A percentile compares a stretch with the other conserved stretches of the same genome.
Evolutionary conservation across 2,329 filamentous ascomycete species (phyloP).

Genomic region (Aotearoamyces nothofagi): DNA sequence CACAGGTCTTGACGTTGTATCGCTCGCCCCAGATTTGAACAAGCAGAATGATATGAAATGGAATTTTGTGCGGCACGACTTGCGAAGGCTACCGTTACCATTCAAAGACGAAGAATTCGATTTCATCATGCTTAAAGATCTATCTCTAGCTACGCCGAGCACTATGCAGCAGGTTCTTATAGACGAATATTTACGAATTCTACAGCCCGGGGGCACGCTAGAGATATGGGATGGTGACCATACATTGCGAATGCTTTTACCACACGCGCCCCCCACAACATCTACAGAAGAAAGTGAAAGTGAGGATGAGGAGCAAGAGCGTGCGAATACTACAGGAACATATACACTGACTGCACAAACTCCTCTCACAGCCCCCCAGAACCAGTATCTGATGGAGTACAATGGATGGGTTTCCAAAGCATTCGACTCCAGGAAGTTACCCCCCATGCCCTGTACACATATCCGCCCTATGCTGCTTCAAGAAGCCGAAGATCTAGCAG

Average conservation of each 20-base stretch:
- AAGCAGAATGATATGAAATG: constrained; percentile 64
- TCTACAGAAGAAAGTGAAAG: constrained; percentile 21
- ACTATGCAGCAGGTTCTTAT: constrained; percentile 36
- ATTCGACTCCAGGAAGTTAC: constrained; percentile 55
- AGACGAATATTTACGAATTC: constrained; percentile 62
- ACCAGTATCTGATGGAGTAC: constrained; percentile 69
- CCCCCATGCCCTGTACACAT: constrained; percentile 62
- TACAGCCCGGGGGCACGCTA: constrained; percentile 63
- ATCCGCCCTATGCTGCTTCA: constrained; percentile 67
- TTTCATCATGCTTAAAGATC: constrained; percentile 76
- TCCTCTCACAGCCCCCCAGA: constrained; percentile 65
- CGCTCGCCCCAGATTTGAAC: constrained; percentile 47
- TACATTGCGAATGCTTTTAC: constrained; percentile 66
- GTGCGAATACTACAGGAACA: constrained; percentile 56
- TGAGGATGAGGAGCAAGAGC: constrained; percentile 45
- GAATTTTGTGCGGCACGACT: constrained; percentile 78
- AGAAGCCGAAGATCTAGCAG: constrained; percentile 56
- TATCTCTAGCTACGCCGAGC: constrained; percentile 50
- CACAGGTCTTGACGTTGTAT: constrained; percentile 69
- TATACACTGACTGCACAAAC: constrained; percentile 75
- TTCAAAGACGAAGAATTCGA: constrained; percentile 73
- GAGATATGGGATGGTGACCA: constrained; percentile 89
- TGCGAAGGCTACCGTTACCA: constrained; percentile 61
- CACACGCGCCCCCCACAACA: constrained; percentile 42
- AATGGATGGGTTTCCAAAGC: constrained; percentile 71